These are phyloP conservation scores for Chlorella vulgaris DNA, from an alignment of 139 green algal species.

Conservation along the genomic window DNA sequence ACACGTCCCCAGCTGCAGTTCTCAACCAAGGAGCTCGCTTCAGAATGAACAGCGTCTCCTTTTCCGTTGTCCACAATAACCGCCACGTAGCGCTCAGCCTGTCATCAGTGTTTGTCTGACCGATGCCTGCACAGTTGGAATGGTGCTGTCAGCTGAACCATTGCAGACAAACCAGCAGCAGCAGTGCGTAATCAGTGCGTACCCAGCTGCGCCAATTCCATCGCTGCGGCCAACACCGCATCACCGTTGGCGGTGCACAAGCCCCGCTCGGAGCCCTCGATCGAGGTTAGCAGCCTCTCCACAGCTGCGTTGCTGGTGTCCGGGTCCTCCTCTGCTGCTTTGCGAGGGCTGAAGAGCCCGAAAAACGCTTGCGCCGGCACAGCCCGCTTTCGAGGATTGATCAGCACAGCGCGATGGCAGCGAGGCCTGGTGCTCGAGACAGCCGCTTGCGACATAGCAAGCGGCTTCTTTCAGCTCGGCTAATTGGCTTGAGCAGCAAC, in stretches of 20 bases:
- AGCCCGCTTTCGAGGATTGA: too few species aligned
- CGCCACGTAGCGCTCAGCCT: constrained; percentile 71
- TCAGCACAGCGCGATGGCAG: not conserved
- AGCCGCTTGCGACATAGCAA: too few species aligned
- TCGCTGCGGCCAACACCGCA: constrained; percentile 43
- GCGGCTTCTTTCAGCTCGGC: too few species aligned
- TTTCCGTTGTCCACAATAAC: constrained; percentile 87
- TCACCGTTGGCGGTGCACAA: constrained; percentile 5
- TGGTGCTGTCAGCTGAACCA: too few species aligned
- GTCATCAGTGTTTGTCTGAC: constrained; percentile 26
- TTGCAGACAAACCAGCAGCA: too few species aligned
- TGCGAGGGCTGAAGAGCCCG: not conserved
- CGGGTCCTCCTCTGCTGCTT: not conserved
- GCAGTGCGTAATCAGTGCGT: too few species aligned
- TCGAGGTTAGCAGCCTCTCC: constrained; percentile 26
- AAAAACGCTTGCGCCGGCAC: not conserved
- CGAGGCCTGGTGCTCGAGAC: not conserved
- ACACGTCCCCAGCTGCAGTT: constrained; percentile 50
- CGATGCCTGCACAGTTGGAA: too few species aligned
- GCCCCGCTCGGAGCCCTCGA: constrained; percentile 46
- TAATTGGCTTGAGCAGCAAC: too few species aligned
- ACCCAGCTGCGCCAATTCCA: constrained; percentile 41
- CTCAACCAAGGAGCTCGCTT: constrained; percentile 77
- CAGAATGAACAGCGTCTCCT: constrained; percentile 80
- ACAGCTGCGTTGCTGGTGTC: not conserved